Base-by-base conservation (phyloP, 139 green algal genomes). In the Chlamydomonas sp. region DNA sequence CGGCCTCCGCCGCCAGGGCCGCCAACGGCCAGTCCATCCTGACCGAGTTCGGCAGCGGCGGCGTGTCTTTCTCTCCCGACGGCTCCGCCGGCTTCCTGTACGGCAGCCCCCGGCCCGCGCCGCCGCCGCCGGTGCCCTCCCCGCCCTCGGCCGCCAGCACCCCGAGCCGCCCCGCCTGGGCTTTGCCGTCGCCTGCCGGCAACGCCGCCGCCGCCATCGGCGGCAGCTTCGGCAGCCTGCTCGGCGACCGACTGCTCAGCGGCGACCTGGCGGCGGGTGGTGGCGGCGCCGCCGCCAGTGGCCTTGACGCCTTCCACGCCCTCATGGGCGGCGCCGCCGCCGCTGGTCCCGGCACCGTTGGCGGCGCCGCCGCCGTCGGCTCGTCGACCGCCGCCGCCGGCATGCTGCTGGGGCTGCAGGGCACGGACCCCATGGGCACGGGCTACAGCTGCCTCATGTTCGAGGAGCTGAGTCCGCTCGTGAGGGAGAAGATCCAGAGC, bases 401-500 rank as follows among this genome's bases (percentile, higher is more conserved):
- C 66, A 71, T 10, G 10, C 12, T 71, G 66, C 12, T 78, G 71
- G 6, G 49, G 79, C 79, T 84, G 7, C 79, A 84, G 63, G 79
- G 79, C 9, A 76, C 16, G 5, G 68, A 85, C 18, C 80, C 68
- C 0, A 80, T n/a, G 61, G 82, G 71, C 4, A 68, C 82, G 8
- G 83, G 83, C 61, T 73, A 80, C 83, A 68, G 62, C 63, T 62
- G 74, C 74, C 66, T 67, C 63, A 81, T 18, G 2, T 88, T 88
- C 63, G 73, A 88, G 15, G 83, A 88, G 84, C 84, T 88, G 75
- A 72, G 63, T 8, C 75, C 75, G 49, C 63, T 63, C 0, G 84
- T 88, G 17, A 72, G 75, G 1, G 75, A 88, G 58, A 88, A 88
- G 84, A 83, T 88, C 63, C 84, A 88, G 63, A 71, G 63, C 75